phyloP scores from a whole-genome alignment of 2,329 filamentous ascomycete species.

The Alternaria ethzedia region DNA sequence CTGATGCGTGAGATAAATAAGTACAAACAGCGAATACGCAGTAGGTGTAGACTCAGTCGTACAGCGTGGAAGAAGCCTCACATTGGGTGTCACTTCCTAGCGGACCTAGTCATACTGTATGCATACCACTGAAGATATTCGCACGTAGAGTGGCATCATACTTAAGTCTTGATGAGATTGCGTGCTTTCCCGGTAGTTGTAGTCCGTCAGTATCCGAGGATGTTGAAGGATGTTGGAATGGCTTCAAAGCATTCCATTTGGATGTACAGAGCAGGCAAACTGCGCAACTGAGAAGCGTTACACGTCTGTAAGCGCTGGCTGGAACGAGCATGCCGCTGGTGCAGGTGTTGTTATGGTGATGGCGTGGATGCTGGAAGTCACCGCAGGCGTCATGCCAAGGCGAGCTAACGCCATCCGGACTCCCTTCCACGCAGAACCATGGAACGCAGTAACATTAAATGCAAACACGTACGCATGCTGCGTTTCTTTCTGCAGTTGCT shows the following conservation, averaged over 20 bases:
- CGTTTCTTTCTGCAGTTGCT: not conserved
- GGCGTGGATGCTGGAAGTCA: not conserved
- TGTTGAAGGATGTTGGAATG: not conserved
- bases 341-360: not conserved
- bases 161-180: not conserved
- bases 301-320: not conserved
- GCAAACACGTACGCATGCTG: slow-evolving; percentile 1
- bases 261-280: not conserved
- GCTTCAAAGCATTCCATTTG: not conserved
- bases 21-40: no score
- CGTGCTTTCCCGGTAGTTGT: not conserved
- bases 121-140: not conserved
- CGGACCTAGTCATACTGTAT: not conserved
- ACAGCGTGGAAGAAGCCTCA: not conserved
- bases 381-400: not conserved
- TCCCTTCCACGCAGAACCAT: slow-evolving; percentile 4
- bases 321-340: not conserved
- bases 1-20: no score
- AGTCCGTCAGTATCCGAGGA: not conserved
- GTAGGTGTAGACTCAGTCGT: no score
- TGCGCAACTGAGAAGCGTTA: not conserved
- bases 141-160: not conserved
- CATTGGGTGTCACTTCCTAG: not conserved
- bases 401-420: slow-evolving; percentile 10
- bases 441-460: slow-evolving; percentile 7